Evolutionary conservation across 495 filamentous ascomycete species (phyloP).

Genomic region (Talaromyces adpressus): DNA sequence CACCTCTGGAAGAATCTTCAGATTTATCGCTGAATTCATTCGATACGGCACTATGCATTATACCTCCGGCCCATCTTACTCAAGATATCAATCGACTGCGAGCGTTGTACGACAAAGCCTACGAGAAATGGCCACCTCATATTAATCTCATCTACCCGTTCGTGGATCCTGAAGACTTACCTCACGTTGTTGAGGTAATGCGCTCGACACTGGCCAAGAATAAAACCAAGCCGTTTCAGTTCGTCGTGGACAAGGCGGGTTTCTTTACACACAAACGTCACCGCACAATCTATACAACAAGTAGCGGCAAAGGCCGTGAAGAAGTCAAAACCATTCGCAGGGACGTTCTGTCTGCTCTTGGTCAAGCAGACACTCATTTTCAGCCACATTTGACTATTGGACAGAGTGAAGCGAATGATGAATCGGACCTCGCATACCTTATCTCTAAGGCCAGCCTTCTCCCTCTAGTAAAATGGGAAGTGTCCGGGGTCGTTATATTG

Average conservation of each 20-base stretch:
- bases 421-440: constrained; percentile 29
- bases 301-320: constrained; percentile 13
- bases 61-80: constrained; percentile 37
- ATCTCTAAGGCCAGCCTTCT: constrained; percentile 31
- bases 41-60: constrained; percentile 44
- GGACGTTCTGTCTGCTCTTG: constrained; percentile 15
- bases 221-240: constrained; percentile 10
- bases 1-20: not conserved
- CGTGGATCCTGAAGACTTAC: constrained; percentile 30
- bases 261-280: constrained; percentile 33
- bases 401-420: constrained; percentile 34
- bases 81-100: constrained; percentile 38
- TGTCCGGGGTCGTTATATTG: not conserved
- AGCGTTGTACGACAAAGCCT: constrained; percentile 46
- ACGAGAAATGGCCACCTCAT: constrained; percentile 53
- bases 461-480: constrained; percentile 2
- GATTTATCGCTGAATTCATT: constrained; percentile 17
- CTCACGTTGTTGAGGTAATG: constrained; percentile 16
- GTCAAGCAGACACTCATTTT: constrained; percentile 15
- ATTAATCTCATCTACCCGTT: constrained; percentile 56
- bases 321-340: constrained; percentile 13
- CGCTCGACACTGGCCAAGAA: not conserved
- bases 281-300: constrained; percentile 37
- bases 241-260: constrained; percentile 27
- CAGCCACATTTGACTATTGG: constrained; percentile 46